Percentiles rank a stretch among this genome's conserved stretches.
These are phyloP conservation scores for Trametes maxima DNA, from an alignment of 768 basidiomycete species.

Conservation along the genomic window DNA sequence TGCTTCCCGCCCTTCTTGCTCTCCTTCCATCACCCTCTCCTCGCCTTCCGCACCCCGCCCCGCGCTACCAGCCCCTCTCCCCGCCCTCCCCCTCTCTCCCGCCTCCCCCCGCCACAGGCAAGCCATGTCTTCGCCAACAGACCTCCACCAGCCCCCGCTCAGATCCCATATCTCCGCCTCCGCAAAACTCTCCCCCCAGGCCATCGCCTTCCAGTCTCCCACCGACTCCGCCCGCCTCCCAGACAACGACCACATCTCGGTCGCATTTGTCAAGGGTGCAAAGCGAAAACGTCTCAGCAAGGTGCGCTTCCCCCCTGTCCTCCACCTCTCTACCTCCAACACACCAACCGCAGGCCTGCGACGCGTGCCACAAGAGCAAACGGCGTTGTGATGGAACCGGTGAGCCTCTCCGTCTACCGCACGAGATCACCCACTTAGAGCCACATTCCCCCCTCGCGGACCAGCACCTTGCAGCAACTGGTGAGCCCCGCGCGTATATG, in stretches of 20 bases:
- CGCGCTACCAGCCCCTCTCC: slow-evolving; percentile 5
- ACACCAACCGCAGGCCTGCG: slow-evolving; percentile 55
- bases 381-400: slow-evolving; percentile 83
- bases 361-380: slow-evolving; percentile 85
- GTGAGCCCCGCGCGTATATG: slow-evolving; percentile 38
- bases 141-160: slow-evolving; percentile 1
- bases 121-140: slow-evolving; percentile 17
- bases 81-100: neutral
- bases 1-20: slow-evolving; percentile 5
- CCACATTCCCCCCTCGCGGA: neutral
- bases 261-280: slow-evolving; percentile 53
- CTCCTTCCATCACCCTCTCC: slow-evolving; percentile 14
- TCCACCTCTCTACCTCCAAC: slow-evolving; percentile 1
- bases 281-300: slow-evolving; percentile 58
- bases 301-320: slow-evolving; percentile 33
- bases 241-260: slow-evolving; percentile 35
- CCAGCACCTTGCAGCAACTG: slow-evolving; percentile 83
- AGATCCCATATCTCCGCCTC: neutral
- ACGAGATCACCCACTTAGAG: neutral
- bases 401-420: slow-evolving; percentile 36
- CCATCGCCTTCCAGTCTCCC: slow-evolving; percentile 10
- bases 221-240: slow-evolving; percentile 21
- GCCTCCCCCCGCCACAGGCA: neutral
- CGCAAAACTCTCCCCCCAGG: slow-evolving; percentile 2
- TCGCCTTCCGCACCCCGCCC: neutral